Evolutionary conservation across 176 grass and related monocot genomes (phyloP).

Genomic region (Pontederia paniculata): DNA sequence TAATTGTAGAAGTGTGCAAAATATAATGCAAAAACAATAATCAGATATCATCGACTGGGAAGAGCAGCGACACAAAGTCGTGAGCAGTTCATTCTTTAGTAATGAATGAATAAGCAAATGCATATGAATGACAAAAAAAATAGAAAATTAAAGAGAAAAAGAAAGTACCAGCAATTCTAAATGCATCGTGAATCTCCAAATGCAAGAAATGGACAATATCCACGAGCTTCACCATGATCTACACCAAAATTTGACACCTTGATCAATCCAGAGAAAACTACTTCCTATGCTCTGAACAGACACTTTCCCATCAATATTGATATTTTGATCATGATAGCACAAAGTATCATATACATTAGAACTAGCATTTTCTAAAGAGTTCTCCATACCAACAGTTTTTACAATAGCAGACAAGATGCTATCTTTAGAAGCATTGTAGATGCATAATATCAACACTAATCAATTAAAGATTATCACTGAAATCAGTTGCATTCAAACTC

Average conservation of each 20-base stretch:
- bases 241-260: not conserved
- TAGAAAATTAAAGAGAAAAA: not conserved
- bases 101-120: conserved; percentile 7
- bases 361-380: too few species aligned
- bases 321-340: not conserved
- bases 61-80: not conserved
- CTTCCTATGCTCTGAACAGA: not conserved
- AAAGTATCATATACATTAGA: not conserved
- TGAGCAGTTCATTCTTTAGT: not conserved
- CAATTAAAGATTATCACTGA: not conserved
- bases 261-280: not conserved
- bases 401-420: not conserved
- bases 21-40: not conserved
- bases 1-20: not conserved
- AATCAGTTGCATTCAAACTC: conserved; percentile 1
- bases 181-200: conserved; percentile 34
- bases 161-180: conserved; percentile 22
- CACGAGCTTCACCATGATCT: conserved; percentile 50
- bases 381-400: too few species aligned
- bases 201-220: conserved; percentile 35
- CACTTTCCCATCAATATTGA: not conserved
- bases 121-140: not conserved
- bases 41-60: not conserved
- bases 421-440: not conserved
- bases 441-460: not conserved